Conservation (phyloP, 257 asterid species). For the Primulina tabacum region DNA sequence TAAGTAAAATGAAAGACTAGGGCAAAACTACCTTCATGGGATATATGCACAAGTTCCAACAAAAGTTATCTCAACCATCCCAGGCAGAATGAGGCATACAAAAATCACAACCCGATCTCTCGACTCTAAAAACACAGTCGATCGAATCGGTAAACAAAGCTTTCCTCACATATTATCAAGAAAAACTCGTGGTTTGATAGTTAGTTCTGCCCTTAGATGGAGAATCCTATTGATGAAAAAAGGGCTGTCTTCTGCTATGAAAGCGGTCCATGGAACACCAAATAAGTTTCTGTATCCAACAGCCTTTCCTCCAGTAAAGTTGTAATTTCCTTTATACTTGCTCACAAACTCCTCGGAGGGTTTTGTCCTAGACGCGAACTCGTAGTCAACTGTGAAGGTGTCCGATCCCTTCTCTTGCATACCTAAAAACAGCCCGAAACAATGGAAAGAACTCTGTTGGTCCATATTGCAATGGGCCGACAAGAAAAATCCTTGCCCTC, state of each 20-base stretch:
- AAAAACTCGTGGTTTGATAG: constrained; percentile 36
- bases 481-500: constrained; percentile 81
- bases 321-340: constrained; percentile 61
- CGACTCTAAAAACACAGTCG: neutral
- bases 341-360: constrained; percentile 54
- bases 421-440: constrained; percentile 80
- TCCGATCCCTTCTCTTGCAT: constrained; percentile 75
- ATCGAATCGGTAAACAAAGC: neutral
- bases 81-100: neutral
- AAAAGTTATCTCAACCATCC: neutral
- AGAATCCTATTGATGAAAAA: constrained; percentile 68
- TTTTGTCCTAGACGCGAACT: constrained; percentile 60
- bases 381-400: constrained; percentile 61
- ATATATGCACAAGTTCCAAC: neutral
- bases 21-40: neutral
- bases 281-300: constrained; percentile 72
- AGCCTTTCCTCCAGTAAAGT: constrained; percentile 68
- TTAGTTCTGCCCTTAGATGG: constrained; percentile 75
- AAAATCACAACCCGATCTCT: neutral
- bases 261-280: constrained; percentile 58
- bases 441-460: constrained; percentile 51
- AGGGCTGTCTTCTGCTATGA: constrained; percentile 56
- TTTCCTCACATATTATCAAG: neutral
- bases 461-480: constrained; percentile 89
- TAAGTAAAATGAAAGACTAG: neutral